phyloP scores from a whole-genome alignment of 257 asterid species.

The Fraxinus cuspidata region DNA sequence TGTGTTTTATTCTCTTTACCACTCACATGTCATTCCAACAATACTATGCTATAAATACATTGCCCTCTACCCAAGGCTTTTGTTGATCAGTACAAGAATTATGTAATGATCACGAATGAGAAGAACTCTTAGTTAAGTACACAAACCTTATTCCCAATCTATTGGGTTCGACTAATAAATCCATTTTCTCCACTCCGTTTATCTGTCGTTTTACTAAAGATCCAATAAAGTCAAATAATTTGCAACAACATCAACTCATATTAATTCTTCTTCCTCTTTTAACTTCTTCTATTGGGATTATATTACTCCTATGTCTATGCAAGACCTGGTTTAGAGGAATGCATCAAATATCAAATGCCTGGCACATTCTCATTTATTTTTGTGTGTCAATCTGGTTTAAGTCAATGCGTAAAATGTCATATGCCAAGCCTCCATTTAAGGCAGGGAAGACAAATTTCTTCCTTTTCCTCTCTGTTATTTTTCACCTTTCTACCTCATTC shows the following conservation, averaged over 20 bases:
- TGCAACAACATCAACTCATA: background rate
- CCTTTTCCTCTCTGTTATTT: background rate
- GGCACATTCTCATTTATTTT: background rate
- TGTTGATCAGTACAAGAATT: background rate
- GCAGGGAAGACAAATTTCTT: background rate
- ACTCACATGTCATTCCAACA: background rate
- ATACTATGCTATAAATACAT: background rate
- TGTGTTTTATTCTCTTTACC: conserved; percentile 1
- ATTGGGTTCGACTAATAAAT: background rate
- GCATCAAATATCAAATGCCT: background rate
- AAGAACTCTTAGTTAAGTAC: background rate
- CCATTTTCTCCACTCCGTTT: background rate
- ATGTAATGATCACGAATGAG: background rate
- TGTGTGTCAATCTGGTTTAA: background rate
- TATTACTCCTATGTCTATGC: background rate
- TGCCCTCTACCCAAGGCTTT: background rate
- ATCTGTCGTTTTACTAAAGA: background rate
- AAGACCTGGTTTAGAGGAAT: background rate
- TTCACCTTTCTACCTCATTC: background rate
- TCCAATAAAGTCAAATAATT: background rate
- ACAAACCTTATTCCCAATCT: background rate
- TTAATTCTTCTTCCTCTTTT: background rate
- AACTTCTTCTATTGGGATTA: background rate
- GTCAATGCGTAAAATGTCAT: background rate
- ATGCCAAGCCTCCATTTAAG: background rate